phyloP scores from a whole-genome alignment of 164 flowering plant species.

The Tetrastigma voinierianum region DNA sequence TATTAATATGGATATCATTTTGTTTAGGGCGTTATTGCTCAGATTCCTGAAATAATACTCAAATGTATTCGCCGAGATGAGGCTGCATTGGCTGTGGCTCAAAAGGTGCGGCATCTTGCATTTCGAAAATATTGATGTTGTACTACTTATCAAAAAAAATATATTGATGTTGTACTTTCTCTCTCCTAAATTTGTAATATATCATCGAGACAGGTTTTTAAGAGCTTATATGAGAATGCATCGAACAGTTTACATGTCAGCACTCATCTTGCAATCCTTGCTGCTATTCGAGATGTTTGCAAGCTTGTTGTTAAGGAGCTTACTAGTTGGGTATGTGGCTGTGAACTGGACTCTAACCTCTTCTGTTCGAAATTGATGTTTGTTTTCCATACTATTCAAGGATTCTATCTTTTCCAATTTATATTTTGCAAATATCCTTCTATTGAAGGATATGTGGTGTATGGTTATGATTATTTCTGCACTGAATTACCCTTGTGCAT shows the following conservation, averaged over 20 bases:
- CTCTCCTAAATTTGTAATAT: background rate
- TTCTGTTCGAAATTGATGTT: too few species aligned
- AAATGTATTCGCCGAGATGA: slow-evolving; percentile 90
- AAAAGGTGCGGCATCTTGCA: slow-evolving; percentile 50
- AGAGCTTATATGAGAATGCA: slow-evolving; percentile 76
- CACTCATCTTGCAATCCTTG: slow-evolving; percentile 79
- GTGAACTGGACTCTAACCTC: too few species aligned
- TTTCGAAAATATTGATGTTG: background rate
- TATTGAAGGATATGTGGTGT: too few species aligned
- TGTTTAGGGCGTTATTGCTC: slow-evolving; percentile 64
- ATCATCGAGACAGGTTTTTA: slow-evolving; percentile 64
- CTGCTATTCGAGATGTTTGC: slow-evolving; percentile 93
- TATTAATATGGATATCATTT: background rate
- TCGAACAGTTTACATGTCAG: slow-evolving; percentile 59
- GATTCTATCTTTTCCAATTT: too few species aligned
- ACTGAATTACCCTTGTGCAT: too few species aligned
- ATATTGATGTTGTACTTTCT: background rate
- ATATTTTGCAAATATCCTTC: too few species aligned
- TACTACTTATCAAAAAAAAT: background rate
- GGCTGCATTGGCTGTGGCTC: slow-evolving; percentile 94
- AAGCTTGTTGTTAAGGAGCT: slow-evolving; percentile 95
- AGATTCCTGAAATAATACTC: slow-evolving; percentile 86
- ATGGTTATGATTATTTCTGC: too few species aligned
- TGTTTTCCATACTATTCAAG: too few species aligned
- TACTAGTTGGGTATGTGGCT: slow-evolving; percentile 83